A percentile compares a stretch with the other conserved stretches of the same genome.
phyloP scores from a whole-genome alignment of 2,329 filamentous ascomycete species.

The Hymenoscyphus occultus region DNA sequence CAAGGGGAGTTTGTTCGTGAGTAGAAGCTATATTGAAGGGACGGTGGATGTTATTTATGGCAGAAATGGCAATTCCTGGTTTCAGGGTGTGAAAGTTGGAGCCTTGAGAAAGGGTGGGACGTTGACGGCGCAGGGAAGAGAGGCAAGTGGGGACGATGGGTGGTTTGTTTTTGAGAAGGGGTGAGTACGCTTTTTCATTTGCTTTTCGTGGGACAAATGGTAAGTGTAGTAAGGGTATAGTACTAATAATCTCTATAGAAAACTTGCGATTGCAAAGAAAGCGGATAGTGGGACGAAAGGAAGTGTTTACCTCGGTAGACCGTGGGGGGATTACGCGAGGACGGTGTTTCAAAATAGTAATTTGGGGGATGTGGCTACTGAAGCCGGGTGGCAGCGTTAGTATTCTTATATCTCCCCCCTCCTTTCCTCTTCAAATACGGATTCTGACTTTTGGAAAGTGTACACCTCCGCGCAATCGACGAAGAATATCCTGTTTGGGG shows the following conservation, averaged over 20 bases:
- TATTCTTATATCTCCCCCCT: slow-evolving; percentile 8
- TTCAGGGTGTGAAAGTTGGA: slow-evolving; percentile 47
- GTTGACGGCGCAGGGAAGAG: slow-evolving; percentile 45
- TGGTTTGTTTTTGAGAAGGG: slow-evolving; percentile 44
- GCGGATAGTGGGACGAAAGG: slow-evolving; percentile 32
- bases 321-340: slow-evolving; percentile 49
- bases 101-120: slow-evolving; percentile 42
- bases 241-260: neutral
- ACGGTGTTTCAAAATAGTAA: slow-evolving; percentile 50
- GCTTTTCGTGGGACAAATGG: slow-evolving; percentile 8
- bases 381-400: slow-evolving; percentile 45
- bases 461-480: slow-evolving; percentile 38
- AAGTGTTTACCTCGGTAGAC: slow-evolving; percentile 49
- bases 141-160: slow-evolving; percentile 49
- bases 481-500: slow-evolving; percentile 46
- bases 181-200: slow-evolving; percentile 28
- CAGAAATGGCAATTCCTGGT: slow-evolving; percentile 49
- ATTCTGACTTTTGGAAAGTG: slow-evolving; percentile 38
- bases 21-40: slow-evolving; percentile 52
- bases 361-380: slow-evolving; percentile 48
- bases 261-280: slow-evolving; percentile 15
- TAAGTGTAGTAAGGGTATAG: neutral
- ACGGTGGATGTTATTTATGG: slow-evolving; percentile 59
- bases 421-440: slow-evolving; percentile 41
- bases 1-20: slow-evolving; percentile 51